These are phyloP conservation scores for Heliocybe sulcata DNA, from an alignment of 1,284 basidiomycete species.

Conservation along the genomic window DNA sequence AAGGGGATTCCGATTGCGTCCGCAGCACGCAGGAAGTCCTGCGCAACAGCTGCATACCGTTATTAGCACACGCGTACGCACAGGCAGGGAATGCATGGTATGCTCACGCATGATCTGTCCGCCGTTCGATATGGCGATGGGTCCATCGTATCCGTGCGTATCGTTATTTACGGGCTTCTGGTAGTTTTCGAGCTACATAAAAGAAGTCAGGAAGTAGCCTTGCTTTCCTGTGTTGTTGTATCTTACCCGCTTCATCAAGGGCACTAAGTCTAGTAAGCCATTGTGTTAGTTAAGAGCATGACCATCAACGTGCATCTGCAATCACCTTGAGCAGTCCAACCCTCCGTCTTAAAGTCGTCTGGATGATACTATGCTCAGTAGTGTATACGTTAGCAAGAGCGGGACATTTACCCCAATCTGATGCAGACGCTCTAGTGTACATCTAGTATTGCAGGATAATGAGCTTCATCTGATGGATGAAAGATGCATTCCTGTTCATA, in stretches of 20 bases:
- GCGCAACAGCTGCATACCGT: constrained; percentile 34
- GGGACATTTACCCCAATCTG: constrained; percentile 51
- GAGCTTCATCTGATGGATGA: neutral
- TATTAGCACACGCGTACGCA: neutral
- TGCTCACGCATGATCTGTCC: constrained; percentile 38
- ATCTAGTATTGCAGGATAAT: constrained; percentile 28
- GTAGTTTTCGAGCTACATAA: constrained; percentile 58
- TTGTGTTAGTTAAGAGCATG: constrained; percentile 16
- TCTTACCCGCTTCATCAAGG: constrained; percentile 61
- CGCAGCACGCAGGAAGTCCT: constrained; percentile 62
- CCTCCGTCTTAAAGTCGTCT: constrained; percentile 71
- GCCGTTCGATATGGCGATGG: constrained; percentile 65
- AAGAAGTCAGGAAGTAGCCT: neutral
- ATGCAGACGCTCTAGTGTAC: constrained; percentile 65
- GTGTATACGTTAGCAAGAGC: neutral
- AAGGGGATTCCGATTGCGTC: constrained; percentile 59
- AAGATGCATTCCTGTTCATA: constrained; percentile 13
- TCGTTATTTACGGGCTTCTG: constrained; percentile 57
- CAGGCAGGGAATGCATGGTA: neutral
- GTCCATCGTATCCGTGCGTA: constrained; percentile 63
- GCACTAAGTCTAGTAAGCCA: constrained; percentile 39
- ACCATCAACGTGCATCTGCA: constrained; percentile 8
- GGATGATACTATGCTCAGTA: neutral
- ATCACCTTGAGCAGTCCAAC: constrained; percentile 56
- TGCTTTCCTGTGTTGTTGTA: neutral